Evolutionary conservation across 441 rosid species (phyloP).

Genomic region (Arabidopsis hybrid): DNA sequence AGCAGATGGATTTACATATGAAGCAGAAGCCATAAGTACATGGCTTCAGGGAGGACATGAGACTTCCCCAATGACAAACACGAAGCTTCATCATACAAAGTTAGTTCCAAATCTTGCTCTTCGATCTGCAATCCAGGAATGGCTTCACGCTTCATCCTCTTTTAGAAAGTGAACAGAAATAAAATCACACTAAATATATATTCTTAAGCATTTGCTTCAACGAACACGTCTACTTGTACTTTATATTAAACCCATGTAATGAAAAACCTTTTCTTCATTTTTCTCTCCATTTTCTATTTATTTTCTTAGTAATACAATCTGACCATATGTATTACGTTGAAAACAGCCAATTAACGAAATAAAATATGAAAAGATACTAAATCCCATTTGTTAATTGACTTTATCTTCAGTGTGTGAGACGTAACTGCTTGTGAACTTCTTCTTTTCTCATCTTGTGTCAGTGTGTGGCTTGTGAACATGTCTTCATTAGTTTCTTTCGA

Average conservation of each 20-base stretch:
- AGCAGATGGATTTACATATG: constrained; percentile 42
- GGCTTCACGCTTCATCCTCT: constrained; percentile 37
- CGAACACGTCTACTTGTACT: constrained; percentile 1
- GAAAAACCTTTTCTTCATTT: constrained; percentile 10
- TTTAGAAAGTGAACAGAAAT: background rate
- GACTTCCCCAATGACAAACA: constrained; percentile 37
- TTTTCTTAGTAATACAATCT: constrained; percentile 1
- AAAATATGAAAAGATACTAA: background rate
- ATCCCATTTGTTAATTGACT: too few relatives aligned
- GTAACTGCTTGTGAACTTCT: background rate
- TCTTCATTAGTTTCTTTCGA: constrained; percentile 5
- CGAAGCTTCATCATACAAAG: constrained; percentile 7
- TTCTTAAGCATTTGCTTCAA: background rate
- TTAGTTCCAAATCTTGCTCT: constrained; percentile 35
- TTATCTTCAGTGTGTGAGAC: background rate
- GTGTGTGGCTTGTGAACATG: constrained; percentile 11
- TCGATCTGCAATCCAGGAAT: constrained; percentile 40
- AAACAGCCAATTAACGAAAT: background rate
- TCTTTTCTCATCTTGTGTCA: background rate
- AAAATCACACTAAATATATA: background rate
- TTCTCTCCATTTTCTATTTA: background rate
- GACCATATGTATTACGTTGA: background rate
- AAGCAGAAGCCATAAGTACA: constrained; percentile 25
- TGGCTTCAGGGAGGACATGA: constrained; percentile 32
- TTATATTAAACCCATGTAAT: background rate